Conservation (phyloP, 2,329 filamentous ascomycete genomes). For the Macrophomina tecta region DNA sequence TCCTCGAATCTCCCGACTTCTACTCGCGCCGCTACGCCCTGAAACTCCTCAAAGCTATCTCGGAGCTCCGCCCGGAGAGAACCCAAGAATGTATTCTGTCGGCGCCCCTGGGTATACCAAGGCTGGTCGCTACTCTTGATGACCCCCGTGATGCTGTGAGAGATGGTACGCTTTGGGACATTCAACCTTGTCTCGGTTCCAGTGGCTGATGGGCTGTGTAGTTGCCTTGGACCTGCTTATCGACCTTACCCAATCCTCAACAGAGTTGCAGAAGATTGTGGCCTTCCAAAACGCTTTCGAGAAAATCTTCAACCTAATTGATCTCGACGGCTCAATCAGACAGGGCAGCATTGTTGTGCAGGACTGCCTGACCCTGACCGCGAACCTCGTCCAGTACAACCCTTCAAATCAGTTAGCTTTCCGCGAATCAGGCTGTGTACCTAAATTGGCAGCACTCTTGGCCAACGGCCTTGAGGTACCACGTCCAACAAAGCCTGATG, state of each 20-base stretch:
- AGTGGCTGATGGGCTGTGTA: conserved; percentile 35
- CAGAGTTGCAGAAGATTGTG: conserved; percentile 92
- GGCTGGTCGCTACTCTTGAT: conserved; percentile 82
- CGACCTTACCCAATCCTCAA: conserved; percentile 82
- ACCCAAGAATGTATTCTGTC: conserved; percentile 94
- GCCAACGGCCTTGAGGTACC: conserved; percentile 55
- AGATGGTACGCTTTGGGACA: conserved; percentile 61
- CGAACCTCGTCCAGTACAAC: conserved; percentile 87
- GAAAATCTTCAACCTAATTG: conserved; percentile 80
- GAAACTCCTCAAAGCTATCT: conserved; percentile 86
- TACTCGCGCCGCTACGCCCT: conserved; percentile 90
- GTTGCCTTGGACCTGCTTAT: conserved; percentile 87
- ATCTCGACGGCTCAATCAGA: conserved; percentile 77
- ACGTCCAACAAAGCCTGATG: conserved; percentile 62
- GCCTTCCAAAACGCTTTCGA: conserved; percentile 96
- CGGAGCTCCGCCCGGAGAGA: conserved; percentile 82
- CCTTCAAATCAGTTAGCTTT: conserved; percentile 93
- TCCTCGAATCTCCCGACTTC: conserved; percentile 86
- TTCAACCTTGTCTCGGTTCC: conserved; percentile 24
- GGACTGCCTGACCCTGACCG: conserved; percentile 88
- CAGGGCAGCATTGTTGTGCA: conserved; percentile 88
- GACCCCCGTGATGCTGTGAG: conserved; percentile 86
- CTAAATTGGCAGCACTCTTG: conserved; percentile 73
- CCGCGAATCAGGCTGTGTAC: conserved; percentile 84
- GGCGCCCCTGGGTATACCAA: conserved; percentile 85